These are phyloP conservation scores for Tetratostichococcus sp. DNA, from an alignment of 139 green algal species.

Conservation along the genomic window DNA sequence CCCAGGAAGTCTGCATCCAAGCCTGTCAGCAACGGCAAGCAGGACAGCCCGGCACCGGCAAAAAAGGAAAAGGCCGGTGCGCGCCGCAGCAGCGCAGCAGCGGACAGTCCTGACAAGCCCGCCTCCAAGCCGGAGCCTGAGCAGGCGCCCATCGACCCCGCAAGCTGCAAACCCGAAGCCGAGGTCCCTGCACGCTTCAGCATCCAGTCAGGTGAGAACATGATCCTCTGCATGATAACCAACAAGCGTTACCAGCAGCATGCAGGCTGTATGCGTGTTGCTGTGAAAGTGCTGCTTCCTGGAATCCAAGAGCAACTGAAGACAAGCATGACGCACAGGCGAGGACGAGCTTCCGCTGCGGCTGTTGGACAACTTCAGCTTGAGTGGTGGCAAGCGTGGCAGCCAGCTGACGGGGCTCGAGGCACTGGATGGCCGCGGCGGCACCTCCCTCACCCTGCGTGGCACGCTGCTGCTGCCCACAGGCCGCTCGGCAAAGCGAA, in stretches of 20 bases:
- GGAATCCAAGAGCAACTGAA: not conserved
- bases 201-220: not conserved
- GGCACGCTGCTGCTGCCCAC: not conserved
- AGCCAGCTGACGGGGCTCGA: not conserved
- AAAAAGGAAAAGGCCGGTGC: not conserved
- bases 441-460: not conserved
- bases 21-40: too few relatives aligned
- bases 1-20: not conserved
- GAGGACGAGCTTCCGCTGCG: constrained; percentile 17
- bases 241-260: not conserved
- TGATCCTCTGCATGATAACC: too few relatives aligned
- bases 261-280: too few relatives aligned
- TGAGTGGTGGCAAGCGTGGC: not conserved
- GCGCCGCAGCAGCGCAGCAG: not conserved
- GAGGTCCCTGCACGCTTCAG: not conserved
- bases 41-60: too few relatives aligned
- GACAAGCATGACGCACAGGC: not conserved
- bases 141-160: not conserved
- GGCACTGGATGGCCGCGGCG: not conserved
- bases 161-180: not conserved
- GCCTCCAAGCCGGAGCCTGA: not conserved
- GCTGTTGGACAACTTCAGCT: constrained; percentile 14
- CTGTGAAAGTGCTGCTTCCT: not conserved
- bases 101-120: not conserved
- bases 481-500: not conserved